Evolutionary conservation across 2,329 filamentous ascomycete species (phyloP).

Genomic region (Coniella vitis): DNA sequence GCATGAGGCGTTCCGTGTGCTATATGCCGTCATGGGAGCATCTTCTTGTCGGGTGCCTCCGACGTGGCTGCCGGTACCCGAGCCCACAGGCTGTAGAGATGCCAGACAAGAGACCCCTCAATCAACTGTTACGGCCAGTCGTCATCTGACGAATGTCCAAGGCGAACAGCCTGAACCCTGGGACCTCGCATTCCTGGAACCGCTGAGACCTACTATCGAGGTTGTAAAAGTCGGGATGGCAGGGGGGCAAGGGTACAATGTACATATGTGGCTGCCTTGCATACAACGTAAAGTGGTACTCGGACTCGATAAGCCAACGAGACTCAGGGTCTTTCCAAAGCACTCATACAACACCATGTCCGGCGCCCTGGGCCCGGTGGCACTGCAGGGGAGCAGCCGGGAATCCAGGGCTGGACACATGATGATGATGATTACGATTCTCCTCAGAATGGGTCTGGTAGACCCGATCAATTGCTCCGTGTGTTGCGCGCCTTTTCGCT

Average conservation of each 20-base stretch:
- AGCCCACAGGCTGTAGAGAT: neutral
- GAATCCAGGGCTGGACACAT: neutral
- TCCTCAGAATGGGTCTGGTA: neutral
- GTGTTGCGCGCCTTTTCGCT: neutral
- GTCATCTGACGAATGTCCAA: neutral
- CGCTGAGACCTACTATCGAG: neutral
- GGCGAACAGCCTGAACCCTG: neutral
- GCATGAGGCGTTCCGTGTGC: neutral
- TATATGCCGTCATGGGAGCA: neutral
- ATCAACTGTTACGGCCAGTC: neutral
- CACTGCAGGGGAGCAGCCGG: neutral
- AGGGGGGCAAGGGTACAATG: neutral
- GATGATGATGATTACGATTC: neutral
- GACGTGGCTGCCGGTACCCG: neutral
- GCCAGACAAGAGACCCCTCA: neutral
- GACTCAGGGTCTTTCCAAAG: neutral
- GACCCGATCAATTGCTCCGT: neutral
- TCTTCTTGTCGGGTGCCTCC: neutral
- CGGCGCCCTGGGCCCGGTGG: neutral
- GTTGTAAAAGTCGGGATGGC: neutral
- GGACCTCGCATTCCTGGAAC: neutral
- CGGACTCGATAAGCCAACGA: conserved; percentile 8
- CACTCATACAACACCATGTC: neutral
- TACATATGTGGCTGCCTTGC: conserved; percentile 11
- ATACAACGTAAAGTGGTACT: conserved; percentile 13